Percentiles rank a stretch among this genome's conserved stretches.
These are phyloP conservation scores for Colletotrichum phormii DNA, from an alignment of 2,329 filamentous ascomycete genomes.

Conservation along the genomic window DNA sequence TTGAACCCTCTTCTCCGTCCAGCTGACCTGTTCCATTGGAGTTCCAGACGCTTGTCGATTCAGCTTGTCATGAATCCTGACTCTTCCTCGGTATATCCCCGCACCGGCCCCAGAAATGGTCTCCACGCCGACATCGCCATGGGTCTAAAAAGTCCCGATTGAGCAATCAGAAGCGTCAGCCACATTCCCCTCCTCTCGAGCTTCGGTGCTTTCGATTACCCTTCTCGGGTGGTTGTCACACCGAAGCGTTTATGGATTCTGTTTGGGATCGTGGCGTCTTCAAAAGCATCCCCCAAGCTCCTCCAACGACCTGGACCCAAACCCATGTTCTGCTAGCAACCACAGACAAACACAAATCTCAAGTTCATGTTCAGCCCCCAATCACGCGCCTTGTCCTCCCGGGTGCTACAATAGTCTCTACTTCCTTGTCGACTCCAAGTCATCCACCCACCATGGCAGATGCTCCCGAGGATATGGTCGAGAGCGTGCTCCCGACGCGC, in stretches of 20 bases:
- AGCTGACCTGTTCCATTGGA: background rate
- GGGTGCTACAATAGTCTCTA: background rate
- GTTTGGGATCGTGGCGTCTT: slow-evolving; percentile 15
- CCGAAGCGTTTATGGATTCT: slow-evolving; percentile 29
- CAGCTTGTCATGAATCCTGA: background rate
- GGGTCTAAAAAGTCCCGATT: slow-evolving; percentile 15
- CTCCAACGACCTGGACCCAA: background rate
- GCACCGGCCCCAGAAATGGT: slow-evolving; percentile 15
- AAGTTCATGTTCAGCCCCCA: background rate
- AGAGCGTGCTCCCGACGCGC: slow-evolving; percentile 26
- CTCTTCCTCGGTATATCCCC: background rate
- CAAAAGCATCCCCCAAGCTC: background rate
- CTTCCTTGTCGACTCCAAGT: background rate
- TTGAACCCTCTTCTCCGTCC: background rate
- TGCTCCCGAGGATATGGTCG: slow-evolving; percentile 22
- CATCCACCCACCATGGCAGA: slow-evolving; percentile 18
- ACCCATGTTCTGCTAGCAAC: background rate
- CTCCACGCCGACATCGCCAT: slow-evolving; percentile 10
- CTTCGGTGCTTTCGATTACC: slow-evolving; percentile 7
- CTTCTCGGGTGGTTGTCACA: slow-evolving; percentile 8
- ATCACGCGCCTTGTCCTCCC: background rate
- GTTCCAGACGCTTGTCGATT: background rate
- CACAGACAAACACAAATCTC: background rate
- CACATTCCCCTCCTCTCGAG: background rate
- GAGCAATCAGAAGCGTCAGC: slow-evolving; percentile 27